Evolutionary conservation across 179 eudicot species (phyloP).

Genomic region (Beta lomatogona): DNA sequence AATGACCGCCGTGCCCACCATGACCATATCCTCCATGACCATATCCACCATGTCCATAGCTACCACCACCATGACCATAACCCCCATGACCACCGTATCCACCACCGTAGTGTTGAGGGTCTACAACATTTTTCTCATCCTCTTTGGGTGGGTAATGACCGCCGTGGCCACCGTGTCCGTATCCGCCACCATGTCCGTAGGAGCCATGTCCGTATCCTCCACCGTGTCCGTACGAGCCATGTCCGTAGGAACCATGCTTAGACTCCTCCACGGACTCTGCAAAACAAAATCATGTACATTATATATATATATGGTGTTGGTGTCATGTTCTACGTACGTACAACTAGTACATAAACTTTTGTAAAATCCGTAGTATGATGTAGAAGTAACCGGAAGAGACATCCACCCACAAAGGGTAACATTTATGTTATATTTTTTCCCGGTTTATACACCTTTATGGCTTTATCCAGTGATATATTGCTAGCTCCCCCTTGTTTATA

Average conservation of each 20-base stretch:
- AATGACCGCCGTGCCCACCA: not conserved
- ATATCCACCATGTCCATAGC: not conserved
- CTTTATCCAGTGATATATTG: no score
- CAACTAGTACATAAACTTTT: no score
- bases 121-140: not conserved
- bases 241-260: not conserved
- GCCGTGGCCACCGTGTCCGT: not conserved
- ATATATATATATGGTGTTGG: no score
- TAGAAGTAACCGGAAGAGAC: no score
- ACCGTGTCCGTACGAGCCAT: not conserved
- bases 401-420: no score
- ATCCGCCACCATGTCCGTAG: not conserved
- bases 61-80: not conserved
- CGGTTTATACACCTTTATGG: no score
- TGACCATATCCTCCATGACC: no score
- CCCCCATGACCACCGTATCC: not conserved
- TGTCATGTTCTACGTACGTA: not conserved
- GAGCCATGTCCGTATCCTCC: not conserved
- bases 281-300: not conserved
- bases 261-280: slow-evolving; percentile 1
- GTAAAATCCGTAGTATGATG: no score
- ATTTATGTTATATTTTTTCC: no score
- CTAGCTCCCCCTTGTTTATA: no score
- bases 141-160: slow-evolving; percentile 1
- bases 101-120: not conserved